These are phyloP conservation scores for Penicillium daleae DNA, from an alignment of 495 filamentous ascomycete species.

Conservation along the genomic window DNA sequence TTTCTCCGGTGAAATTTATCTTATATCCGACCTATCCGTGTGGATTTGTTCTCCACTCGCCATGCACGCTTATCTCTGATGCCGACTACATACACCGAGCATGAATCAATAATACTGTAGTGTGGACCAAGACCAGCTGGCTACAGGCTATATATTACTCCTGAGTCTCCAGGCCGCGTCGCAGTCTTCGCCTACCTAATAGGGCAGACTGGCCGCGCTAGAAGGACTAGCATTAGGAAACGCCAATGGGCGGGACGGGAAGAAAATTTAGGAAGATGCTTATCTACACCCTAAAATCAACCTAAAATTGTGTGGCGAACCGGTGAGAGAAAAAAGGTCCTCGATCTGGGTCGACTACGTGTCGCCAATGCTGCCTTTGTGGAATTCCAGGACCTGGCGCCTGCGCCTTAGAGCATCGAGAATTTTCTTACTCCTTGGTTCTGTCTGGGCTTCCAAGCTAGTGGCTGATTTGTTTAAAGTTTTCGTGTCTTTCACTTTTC, in stretches of 20 bases:
- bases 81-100: neutral
- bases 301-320: slow-evolving; percentile 14
- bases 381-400: slow-evolving; percentile 2
- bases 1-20: neutral
- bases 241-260: slow-evolving; percentile 1
- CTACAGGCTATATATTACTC: too few relatives aligned
- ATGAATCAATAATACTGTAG: neutral
- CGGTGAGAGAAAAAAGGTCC: slow-evolving; percentile 17
- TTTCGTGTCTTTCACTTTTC: neutral
- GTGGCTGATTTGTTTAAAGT: neutral
- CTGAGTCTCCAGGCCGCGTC: neutral
- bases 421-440: too few relatives aligned
- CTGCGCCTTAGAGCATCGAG: too few relatives aligned
- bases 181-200: neutral
- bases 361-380: neutral
- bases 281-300: slow-evolving; percentile 14
- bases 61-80: neutral
- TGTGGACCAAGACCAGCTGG: too few relatives aligned
- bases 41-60: neutral
- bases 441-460: neutral
- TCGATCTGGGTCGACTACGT: neutral
- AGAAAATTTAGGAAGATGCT: slow-evolving; percentile 7
- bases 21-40: neutral
- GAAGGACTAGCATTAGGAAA: neutral
- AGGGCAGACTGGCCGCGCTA: neutral